Conservation (phyloP, 2,329 filamentous ascomycete genomes). For the Dothidotthia symphoricarpi region DNA sequence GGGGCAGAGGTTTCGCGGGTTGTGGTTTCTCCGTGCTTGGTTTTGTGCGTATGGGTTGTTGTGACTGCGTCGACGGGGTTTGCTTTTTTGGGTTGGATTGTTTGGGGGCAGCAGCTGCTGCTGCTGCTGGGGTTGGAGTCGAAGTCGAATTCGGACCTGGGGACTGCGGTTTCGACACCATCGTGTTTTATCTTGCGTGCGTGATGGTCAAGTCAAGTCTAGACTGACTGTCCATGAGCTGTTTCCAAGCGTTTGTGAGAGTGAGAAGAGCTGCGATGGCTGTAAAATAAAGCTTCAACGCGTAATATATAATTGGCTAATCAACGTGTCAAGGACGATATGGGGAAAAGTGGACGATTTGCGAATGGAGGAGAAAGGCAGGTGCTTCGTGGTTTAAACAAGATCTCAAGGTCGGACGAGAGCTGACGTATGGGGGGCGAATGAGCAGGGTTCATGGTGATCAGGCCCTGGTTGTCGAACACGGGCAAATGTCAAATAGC, state of each 20-base stretch:
- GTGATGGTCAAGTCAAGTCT: no score
- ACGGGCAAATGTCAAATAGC: no score
- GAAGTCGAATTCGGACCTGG: conserved; percentile 22
- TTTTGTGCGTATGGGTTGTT: conserved; percentile 6
- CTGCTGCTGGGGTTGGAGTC: no score
- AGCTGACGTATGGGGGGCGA: conserved; percentile 39
- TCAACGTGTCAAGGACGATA: no score
- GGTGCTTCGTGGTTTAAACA: conserved; percentile 17
- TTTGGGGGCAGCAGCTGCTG: no score
- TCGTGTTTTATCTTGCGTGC: no score
- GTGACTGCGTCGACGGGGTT: conserved; percentile 3
- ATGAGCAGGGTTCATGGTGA: conserved; percentile 12
- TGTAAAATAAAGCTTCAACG: no score
- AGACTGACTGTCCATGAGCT: no score
- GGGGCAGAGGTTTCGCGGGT: no score
- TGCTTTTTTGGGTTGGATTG: conserved; percentile 27
- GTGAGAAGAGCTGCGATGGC: no score
- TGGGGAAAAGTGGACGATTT: conserved; percentile 1
- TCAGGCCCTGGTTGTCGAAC: no score
- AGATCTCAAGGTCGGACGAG: conserved; percentile 31
- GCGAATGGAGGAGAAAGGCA: background rate
- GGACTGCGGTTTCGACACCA: conserved; percentile 30
- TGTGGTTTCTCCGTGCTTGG: conserved; percentile 23
- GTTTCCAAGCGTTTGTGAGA: no score
- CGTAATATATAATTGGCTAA: background rate